These are phyloP conservation scores for Suhomyces panamericanus DNA, from an alignment of 1,139 yeast species.

Conservation along the genomic window DNA sequence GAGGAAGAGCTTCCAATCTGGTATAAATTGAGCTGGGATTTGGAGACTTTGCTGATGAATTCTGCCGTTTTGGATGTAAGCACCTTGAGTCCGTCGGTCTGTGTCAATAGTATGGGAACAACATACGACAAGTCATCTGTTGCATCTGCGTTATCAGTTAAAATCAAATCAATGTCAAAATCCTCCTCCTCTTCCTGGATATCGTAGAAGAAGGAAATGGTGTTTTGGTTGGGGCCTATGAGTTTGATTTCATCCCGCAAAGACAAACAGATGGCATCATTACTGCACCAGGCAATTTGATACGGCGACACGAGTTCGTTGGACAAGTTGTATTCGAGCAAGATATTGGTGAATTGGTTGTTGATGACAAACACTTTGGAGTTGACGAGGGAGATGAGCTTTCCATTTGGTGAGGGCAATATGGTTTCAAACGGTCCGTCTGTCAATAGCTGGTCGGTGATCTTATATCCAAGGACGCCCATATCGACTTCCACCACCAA, in stretches of 20 bases:
- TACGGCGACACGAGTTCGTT: slow-evolving; percentile 37
- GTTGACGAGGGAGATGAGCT: slow-evolving; percentile 59
- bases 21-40: slow-evolving; percentile 60
- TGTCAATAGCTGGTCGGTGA: slow-evolving; percentile 40
- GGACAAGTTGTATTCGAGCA: slow-evolving; percentile 52
- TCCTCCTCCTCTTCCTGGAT: slow-evolving; percentile 36
- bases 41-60: slow-evolving; percentile 65
- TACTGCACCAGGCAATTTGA: slow-evolving; percentile 79
- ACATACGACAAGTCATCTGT: slow-evolving; percentile 30
- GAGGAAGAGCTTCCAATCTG: slow-evolving; percentile 83
- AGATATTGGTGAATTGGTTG: slow-evolving; percentile 47
- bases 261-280: slow-evolving; percentile 70
- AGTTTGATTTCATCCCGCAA: slow-evolving; percentile 65
- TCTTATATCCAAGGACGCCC: slow-evolving; percentile 23
- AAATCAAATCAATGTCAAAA: slow-evolving; percentile 26
- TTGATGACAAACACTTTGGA: slow-evolving; percentile 53
- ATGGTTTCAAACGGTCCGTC: slow-evolving; percentile 62
- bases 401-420: slow-evolving; percentile 59
- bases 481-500: slow-evolving; percentile 31
- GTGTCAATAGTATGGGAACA: slow-evolving; percentile 47
- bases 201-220: slow-evolving; percentile 49
- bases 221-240: slow-evolving; percentile 71
- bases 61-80: slow-evolving; percentile 60
- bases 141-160: slow-evolving; percentile 14
- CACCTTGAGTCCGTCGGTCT: slow-evolving; percentile 71